Evolutionary conservation across 306 rosid genomes (phyloP).

Genomic region (Corylus heterophylla): DNA sequence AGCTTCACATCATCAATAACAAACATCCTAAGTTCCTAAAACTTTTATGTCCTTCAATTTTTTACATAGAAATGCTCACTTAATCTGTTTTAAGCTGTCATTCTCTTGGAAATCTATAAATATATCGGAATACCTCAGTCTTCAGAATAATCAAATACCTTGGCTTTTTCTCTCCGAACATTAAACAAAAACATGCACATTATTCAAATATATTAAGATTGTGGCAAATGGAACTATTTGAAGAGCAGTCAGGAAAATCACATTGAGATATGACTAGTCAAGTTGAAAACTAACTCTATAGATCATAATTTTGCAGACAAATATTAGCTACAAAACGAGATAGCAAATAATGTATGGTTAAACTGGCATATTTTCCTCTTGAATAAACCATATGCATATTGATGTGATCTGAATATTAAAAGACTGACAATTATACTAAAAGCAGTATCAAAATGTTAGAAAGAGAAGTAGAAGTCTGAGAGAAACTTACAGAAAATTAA

Average conservation of each 20-base stretch:
- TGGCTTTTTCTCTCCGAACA: neutral
- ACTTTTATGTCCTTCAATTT: neutral
- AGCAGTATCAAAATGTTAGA: neutral
- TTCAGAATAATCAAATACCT: neutral
- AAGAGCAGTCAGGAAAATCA: neutral
- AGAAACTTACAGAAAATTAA: slow-evolving; percentile 1
- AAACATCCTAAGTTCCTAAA: neutral
- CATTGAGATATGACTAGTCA: neutral
- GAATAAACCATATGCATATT: neutral
- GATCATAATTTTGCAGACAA: neutral
- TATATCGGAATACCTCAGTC: neutral
- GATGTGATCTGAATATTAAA: slow-evolving; percentile 5
- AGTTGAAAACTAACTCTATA: neutral
- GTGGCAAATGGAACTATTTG: neutral
- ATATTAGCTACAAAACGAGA: neutral
- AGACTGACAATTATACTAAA: neutral
- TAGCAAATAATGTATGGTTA: neutral
- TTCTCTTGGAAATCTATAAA: neutral
- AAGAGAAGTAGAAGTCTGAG: neutral
- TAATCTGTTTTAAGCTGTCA: neutral
- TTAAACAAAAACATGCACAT: neutral
- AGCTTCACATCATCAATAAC: neutral
- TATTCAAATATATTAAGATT: neutral
- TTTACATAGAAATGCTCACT: neutral
- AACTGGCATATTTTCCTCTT: neutral